A percentile compares a stretch with the other conserved stretches of the same genome.
phyloP scores from a whole-genome alignment of 176 grass and related monocot genomes.

The Dendrocalamus sinicus region DNA sequence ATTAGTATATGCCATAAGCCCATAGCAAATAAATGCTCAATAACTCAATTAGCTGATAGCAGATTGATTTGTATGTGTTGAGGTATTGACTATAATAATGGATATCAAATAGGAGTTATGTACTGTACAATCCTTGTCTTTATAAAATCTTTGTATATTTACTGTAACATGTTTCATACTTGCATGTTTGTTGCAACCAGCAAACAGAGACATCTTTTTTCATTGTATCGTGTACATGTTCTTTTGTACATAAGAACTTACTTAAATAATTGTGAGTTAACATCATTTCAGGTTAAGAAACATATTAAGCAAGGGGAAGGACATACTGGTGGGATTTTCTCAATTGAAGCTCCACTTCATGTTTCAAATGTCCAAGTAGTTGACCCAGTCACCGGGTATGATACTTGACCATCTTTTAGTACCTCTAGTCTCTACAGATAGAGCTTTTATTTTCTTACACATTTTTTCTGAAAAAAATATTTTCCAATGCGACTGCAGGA shows the following conservation, averaged over 20 bases:
- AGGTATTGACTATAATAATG: constrained; percentile 3
- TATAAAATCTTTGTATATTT: not conserved
- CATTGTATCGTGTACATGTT: not conserved
- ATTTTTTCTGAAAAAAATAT: not conserved
- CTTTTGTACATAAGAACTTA: not conserved
- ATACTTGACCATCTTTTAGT: constrained; percentile 4
- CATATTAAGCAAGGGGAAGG: constrained; percentile 97
- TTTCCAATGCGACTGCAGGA: constrained; percentile 43
- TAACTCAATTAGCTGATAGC: not conserved
- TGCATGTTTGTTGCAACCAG: not conserved
- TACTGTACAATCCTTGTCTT: not conserved
- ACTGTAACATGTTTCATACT: not conserved
- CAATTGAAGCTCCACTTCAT: constrained; percentile 98
- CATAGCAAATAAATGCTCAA: not conserved
- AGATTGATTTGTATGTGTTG: not conserved
- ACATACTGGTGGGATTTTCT: constrained; percentile 91
- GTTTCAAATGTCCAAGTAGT: constrained; percentile 97
- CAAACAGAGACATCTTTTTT: not conserved
- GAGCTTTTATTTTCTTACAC: not conserved
- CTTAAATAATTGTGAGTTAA: not conserved
- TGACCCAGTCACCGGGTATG: constrained; percentile 82
- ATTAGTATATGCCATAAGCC: not conserved
- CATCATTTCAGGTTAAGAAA: constrained; percentile 81
- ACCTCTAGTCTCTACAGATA: not conserved
- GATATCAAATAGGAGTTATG: not conserved